Percentiles rank a stretch among this genome's conserved stretches.
Conservation (phyloP, 768 basidiomycete genomes). For the Macrolepiota fuliginosa region DNA sequence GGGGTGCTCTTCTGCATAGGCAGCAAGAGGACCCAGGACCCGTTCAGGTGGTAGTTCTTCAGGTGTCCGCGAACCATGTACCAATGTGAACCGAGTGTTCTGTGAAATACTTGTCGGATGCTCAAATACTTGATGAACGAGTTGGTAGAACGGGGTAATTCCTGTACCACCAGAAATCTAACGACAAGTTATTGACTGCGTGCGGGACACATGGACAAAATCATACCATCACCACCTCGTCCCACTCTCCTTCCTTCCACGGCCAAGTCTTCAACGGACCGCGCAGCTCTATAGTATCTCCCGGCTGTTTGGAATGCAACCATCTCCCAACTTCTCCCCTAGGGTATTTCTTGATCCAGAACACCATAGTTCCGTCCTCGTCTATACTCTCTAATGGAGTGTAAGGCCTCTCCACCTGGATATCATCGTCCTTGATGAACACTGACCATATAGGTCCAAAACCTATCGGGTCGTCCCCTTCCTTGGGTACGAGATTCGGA, state of each 20-base stretch:
- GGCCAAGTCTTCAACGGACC: slow-evolving; percentile 74
- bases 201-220: background rate
- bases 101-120: slow-evolving; percentile 21
- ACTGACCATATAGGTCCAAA: slow-evolving; percentile 67
- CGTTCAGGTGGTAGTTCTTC: slow-evolving; percentile 67
- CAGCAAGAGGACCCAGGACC: slow-evolving; percentile 52
- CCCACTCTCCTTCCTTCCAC: slow-evolving; percentile 56
- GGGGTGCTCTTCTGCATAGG: slow-evolving; percentile 48
- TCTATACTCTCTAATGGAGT: slow-evolving; percentile 78
- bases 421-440: slow-evolving; percentile 83
- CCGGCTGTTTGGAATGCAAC: slow-evolving; percentile 68
- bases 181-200: background rate
- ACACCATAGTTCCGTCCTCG: slow-evolving; percentile 58
- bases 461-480: slow-evolving; percentile 15
- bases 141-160: slow-evolving; percentile 81
- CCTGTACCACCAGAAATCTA: slow-evolving; percentile 90
- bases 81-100: slow-evolving; percentile 61
- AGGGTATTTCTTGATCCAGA: slow-evolving; percentile 82
- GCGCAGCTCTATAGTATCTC: slow-evolving; percentile 71
- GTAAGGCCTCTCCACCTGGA: slow-evolving; percentile 85
- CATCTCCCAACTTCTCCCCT: slow-evolving; percentile 81
- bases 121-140: slow-evolving; percentile 56
- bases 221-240: slow-evolving; percentile 76
- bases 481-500: slow-evolving; percentile 32
- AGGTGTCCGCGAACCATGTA: slow-evolving; percentile 65